Evolutionary conservation across 1,284 basidiomycete species (phyloP).

Genomic region (Vanrija pseudolonga): DNA sequence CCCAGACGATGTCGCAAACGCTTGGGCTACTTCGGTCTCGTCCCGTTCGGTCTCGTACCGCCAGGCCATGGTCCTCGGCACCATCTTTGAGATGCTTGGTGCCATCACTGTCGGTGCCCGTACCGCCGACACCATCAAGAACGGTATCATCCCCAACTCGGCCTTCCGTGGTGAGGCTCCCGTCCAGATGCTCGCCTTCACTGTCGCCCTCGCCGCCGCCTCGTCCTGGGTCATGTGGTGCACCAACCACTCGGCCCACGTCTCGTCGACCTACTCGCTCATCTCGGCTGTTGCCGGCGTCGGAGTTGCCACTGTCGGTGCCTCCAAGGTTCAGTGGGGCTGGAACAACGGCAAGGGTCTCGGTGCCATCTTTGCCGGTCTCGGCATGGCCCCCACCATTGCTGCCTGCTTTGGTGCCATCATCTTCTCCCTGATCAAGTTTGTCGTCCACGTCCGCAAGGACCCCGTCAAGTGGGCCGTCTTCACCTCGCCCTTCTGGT

Average conservation of each 20-base stretch:
- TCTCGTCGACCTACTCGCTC: conserved; percentile 52
- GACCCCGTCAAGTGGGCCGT: conserved; percentile 48
- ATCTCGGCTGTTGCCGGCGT: conserved; percentile 53
- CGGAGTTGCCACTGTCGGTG: conserved; percentile 52
- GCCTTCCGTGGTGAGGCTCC: conserved; percentile 51
- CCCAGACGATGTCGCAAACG: conserved; percentile 48
- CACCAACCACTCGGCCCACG: conserved; percentile 50
- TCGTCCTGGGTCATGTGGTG: conserved; percentile 51
- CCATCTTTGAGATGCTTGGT: conserved; percentile 52
- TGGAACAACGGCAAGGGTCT: conserved; percentile 54
- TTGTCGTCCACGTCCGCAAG: conserved; percentile 45
- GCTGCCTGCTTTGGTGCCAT: conserved; percentile 49
- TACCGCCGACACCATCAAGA: conserved; percentile 53
- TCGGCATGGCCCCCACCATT: conserved; percentile 45
- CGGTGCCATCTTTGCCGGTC: conserved; percentile 51
- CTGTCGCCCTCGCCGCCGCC: conserved; percentile 48
- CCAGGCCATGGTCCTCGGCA: conserved; percentile 52
- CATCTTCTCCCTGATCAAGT: conserved; percentile 50
- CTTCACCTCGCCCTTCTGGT: conserved; percentile 50
- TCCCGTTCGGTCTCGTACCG: conserved; percentile 51
- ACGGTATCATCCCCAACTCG: conserved; percentile 49
- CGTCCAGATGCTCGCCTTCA: conserved; percentile 53
- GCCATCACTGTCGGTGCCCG: conserved; percentile 52
- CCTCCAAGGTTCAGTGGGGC: conserved; percentile 51
- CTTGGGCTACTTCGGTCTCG: conserved; percentile 53